phyloP scores from a whole-genome alignment of 2,329 filamentous ascomycete genomes.

The Rhinocladiella mackenziei region DNA sequence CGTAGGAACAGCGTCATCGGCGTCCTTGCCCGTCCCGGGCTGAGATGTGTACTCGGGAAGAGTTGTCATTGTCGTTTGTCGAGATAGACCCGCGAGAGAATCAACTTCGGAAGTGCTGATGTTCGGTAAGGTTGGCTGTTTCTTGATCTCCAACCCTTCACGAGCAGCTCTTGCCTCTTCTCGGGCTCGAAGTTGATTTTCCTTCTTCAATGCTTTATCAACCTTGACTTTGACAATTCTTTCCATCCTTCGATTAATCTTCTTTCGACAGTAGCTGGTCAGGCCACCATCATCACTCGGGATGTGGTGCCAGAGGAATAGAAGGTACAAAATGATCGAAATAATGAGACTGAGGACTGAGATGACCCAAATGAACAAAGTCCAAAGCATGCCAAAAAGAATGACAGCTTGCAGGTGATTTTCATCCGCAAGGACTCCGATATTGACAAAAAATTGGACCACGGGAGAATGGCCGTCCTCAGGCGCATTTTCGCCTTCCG shows the following conservation, averaged over 20 bases:
- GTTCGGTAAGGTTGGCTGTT: constrained; percentile 59
- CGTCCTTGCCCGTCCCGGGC: constrained; percentile 49
- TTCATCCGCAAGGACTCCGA: constrained; percentile 66
- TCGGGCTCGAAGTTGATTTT: constrained; percentile 56
- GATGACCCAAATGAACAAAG: constrained; percentile 82
- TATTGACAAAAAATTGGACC: constrained; percentile 76
- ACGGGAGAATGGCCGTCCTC: constrained; percentile 60
- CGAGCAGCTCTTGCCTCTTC: constrained; percentile 44
- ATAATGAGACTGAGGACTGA: constrained; percentile 69
- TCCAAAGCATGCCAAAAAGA: constrained; percentile 88
- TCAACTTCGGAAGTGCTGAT: constrained; percentile 50
- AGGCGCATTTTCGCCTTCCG: constrained; percentile 51
- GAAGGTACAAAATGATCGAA: constrained; percentile 72
- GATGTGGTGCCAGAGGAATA: constrained; percentile 91
- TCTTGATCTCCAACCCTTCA: constrained; percentile 31
- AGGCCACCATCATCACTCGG: constrained; percentile 75
- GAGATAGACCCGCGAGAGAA: constrained; percentile 56
- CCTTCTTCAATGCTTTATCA: constrained; percentile 79
- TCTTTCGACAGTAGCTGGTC: constrained; percentile 80
- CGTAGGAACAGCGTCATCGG: constrained; percentile 34
- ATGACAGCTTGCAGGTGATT: constrained; percentile 78
- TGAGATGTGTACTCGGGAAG: constrained; percentile 61
- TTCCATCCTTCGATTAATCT: constrained; percentile 80
- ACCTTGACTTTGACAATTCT: constrained; percentile 82
- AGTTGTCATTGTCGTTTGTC: constrained; percentile 59